Evolutionary conservation across 129 eudicot species (phyloP).

Genomic region (Artemisia tridentata): DNA sequence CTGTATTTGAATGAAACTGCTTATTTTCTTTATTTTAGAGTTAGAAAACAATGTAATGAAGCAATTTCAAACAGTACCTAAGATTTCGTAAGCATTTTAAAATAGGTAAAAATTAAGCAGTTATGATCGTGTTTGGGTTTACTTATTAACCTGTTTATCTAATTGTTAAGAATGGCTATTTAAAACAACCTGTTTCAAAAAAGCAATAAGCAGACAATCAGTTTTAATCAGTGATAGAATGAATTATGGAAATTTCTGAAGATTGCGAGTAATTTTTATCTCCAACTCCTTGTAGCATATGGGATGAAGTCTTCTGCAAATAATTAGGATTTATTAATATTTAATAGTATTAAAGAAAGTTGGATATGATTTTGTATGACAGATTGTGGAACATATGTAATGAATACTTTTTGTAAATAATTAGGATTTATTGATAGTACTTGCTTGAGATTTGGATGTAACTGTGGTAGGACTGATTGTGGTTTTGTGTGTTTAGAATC

Average conservation of each 20-base stretch:
- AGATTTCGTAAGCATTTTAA: too few relatives aligned
- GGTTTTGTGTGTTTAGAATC: constrained; percentile 6
- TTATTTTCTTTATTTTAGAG: too few relatives aligned
- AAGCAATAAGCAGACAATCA: too few relatives aligned
- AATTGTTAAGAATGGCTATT: too few relatives aligned
- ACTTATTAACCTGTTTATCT: too few relatives aligned
- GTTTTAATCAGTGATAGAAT: too few relatives aligned
- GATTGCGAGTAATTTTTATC: background rate
- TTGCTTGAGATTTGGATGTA: background rate
- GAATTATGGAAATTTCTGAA: background rate
- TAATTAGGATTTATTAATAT: background rate
- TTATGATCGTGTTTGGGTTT: too few relatives aligned
- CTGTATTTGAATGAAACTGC: too few relatives aligned
- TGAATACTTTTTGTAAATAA: background rate
- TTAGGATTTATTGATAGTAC: background rate
- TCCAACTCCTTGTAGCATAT: background rate
- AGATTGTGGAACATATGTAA: background rate
- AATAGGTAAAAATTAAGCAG: too few relatives aligned
- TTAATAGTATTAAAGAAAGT: background rate
- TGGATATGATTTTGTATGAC: background rate
- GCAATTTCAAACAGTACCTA: too few relatives aligned
- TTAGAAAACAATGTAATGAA: too few relatives aligned
- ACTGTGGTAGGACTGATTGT: background rate
- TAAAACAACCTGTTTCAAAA: too few relatives aligned
- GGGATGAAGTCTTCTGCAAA: background rate